A percentile compares a stretch with the other conserved stretches of the same genome.
phyloP scores from a whole-genome alignment of 2,329 filamentous ascomycete genomes.

The Colletotrichum sp. region DNA sequence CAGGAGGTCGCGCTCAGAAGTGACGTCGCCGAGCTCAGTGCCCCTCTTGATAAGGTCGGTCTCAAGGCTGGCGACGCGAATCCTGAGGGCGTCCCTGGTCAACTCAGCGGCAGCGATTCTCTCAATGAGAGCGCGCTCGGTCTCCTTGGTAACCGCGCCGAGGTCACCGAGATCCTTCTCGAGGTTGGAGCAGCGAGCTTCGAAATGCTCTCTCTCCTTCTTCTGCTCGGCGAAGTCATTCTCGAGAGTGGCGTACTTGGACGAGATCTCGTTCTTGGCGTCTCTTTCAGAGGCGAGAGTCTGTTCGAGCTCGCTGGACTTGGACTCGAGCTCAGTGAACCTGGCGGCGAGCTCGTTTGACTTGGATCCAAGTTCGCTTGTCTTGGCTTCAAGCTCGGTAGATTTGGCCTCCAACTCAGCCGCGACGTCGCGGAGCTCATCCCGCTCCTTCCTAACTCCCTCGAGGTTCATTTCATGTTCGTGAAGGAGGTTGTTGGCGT shows the following conservation, averaged over 20 bases:
- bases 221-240: neutral
- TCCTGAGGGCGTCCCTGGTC: slow-evolving; percentile 15
- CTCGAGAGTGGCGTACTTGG: neutral
- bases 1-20: slow-evolving; percentile 15
- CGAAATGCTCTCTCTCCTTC: neutral
- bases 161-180: slow-evolving; percentile 15
- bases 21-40: slow-evolving; percentile 18
- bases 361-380: slow-evolving; percentile 2
- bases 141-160: slow-evolving; percentile 15
- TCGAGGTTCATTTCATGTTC: slow-evolving; percentile 8
- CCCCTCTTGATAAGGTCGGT: slow-evolving; percentile 9
- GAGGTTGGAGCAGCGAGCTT: slow-evolving; percentile 1
- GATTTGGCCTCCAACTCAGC: neutral
- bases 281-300: slow-evolving; percentile 1
- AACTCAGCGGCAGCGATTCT: slow-evolving; percentile 20
- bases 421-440: slow-evolving; percentile 16
- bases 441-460: neutral
- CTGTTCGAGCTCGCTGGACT: slow-evolving; percentile 5
- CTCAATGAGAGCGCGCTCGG: slow-evolving; percentile 19
- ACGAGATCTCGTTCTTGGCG: neutral
- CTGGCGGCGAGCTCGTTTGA: slow-evolving; percentile 4
- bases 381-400: neutral
- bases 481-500: slow-evolving; percentile 5
- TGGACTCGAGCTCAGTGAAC: slow-evolving; percentile 10
- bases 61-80: slow-evolving; percentile 14